These are phyloP conservation scores for Nyssa sinensis DNA, from an alignment of 148 eudicot species.

Conservation along the genomic window DNA sequence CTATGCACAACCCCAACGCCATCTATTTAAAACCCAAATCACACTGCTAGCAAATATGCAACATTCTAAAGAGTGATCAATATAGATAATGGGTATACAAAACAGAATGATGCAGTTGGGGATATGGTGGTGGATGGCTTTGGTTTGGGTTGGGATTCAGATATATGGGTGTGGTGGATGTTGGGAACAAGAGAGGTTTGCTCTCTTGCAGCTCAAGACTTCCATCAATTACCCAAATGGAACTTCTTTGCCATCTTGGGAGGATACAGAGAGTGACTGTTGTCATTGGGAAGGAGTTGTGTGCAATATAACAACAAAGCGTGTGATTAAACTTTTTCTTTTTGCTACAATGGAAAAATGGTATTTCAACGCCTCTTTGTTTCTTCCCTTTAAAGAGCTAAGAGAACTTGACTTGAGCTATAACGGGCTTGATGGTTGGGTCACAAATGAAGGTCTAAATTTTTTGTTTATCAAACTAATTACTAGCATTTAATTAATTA, in stretches of 20 bases:
- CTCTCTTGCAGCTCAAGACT: neutral
- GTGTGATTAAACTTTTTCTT: neutral
- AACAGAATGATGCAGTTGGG: too few relatives aligned
- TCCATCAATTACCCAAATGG: neutral
- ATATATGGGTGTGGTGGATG: neutral
- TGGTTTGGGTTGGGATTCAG: too few relatives aligned
- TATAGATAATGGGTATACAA: too few relatives aligned
- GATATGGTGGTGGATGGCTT: too few relatives aligned
- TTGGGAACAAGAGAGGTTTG: neutral
- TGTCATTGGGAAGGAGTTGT: neutral
- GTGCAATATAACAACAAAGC: neutral
- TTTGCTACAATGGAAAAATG: neutral
- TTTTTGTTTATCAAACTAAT: too few relatives aligned
- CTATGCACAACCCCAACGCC: too few relatives aligned
- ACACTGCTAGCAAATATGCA: too few relatives aligned
- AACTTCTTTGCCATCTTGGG: neutral
- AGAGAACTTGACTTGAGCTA: too few relatives aligned
- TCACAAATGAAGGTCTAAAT: neutral
- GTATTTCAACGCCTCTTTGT: neutral
- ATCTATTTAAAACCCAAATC: too few relatives aligned
- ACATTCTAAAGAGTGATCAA: too few relatives aligned
- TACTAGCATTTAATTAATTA: too few relatives aligned
- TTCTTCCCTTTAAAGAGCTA: constrained; percentile 6
- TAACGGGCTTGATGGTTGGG: neutral
- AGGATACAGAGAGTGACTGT: neutral